Evolutionary conservation across 2,329 filamentous ascomycete species (phyloP).

Genomic region (Fusarium sp.): DNA sequence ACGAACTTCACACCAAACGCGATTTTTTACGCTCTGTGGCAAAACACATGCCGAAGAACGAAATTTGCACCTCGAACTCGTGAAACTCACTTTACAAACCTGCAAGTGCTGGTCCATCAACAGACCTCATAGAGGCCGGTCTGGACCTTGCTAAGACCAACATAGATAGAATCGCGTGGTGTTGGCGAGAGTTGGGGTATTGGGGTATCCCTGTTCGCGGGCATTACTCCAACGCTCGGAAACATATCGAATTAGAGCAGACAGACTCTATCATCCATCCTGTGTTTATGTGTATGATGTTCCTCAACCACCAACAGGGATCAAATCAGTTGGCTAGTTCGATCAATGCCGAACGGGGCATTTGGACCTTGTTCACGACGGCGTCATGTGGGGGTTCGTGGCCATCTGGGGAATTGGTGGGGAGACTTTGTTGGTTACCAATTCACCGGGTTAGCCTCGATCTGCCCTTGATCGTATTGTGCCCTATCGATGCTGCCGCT

Average conservation of each 20-base stretch:
- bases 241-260: background rate
- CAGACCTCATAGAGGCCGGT: background rate
- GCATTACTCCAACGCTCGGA: slow-evolving; percentile 14
- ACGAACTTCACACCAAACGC: slow-evolving; percentile 20
- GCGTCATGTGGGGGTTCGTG: slow-evolving; percentile 5
- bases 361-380: background rate
- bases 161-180: background rate
- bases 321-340: background rate
- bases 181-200: slow-evolving; percentile 8
- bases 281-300: background rate
- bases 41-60: background rate
- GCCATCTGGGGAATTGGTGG: slow-evolving; percentile 14
- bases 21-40: background rate
- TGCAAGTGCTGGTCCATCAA: background rate
- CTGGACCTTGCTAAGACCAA: background rate
- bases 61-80: background rate
- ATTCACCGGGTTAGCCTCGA: background rate
- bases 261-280: background rate
- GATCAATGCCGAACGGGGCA: background rate
- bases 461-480: background rate
- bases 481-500: background rate
- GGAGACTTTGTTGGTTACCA: background rate
- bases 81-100: background rate
- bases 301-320: background rate
- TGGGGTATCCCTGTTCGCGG: slow-evolving; percentile 2